phyloP scores from a whole-genome alignment of 2,329 filamentous ascomycete genomes.

The Diaporthe sp. region DNA sequence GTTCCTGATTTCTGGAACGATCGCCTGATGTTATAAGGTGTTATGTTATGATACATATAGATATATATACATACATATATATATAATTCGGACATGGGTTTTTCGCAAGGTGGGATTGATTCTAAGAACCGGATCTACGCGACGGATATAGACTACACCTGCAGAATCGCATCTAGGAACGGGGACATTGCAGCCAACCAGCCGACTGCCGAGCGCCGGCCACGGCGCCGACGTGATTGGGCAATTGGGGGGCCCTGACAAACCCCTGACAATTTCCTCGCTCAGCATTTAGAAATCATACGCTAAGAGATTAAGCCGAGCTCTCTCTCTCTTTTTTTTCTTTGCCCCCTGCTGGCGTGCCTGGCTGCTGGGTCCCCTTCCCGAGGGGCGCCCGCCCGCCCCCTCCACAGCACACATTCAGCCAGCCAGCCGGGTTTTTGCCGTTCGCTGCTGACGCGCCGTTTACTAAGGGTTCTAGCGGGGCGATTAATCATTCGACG shows the following conservation, averaged over 20 bases:
- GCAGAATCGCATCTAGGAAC: neutral
- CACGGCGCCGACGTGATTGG: conserved; percentile 14
- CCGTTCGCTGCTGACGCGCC: conserved; percentile 25
- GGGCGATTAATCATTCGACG: conserved; percentile 18
- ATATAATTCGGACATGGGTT: neutral
- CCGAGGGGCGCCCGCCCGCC: neutral
- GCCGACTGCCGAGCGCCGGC: neutral
- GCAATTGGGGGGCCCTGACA: conserved; percentile 25
- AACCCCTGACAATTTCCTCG: conserved; percentile 28
- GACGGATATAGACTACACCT: neutral
- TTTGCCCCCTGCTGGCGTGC: neutral
- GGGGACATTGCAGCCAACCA: conserved; percentile 4
- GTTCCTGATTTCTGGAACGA: conserved; percentile 6
- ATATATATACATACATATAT: too few relatives aligned
- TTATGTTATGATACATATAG: neutral
- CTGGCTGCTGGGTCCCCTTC: neutral
- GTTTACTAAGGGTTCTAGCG: conserved; percentile 27
- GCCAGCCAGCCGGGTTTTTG: conserved; percentile 5
- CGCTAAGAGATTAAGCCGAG: neutral
- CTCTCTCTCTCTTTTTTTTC: neutral
- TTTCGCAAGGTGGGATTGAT: neutral
- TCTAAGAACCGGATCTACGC: neutral
- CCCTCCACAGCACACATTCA: neutral
- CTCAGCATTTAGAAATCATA: conserved; percentile 29
- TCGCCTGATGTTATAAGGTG: neutral